Evolutionary conservation across 768 basidiomycete genomes (phyloP).

Genomic region (Amanita phalloides): DNA sequence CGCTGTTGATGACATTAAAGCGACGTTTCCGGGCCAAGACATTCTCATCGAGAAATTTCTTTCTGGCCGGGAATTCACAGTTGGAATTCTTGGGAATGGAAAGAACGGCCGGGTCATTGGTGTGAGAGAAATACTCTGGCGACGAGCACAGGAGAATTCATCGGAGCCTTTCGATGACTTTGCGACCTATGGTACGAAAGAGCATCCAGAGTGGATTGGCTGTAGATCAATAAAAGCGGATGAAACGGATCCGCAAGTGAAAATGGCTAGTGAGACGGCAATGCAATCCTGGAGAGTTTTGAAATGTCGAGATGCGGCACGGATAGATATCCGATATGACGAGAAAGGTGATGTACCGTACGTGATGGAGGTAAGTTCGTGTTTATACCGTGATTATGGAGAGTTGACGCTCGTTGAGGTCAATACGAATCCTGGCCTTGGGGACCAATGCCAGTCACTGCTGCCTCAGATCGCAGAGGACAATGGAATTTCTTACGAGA

Average conservation of each 20-base stretch:
- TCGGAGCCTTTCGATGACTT: neutral
- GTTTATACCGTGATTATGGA: neutral
- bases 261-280: conserved; percentile 10
- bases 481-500: neutral
- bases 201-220: neutral
- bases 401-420: neutral
- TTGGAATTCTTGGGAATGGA: conserved; percentile 15
- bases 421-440: neutral
- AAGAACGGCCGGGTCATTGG: conserved; percentile 11
- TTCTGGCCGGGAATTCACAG: conserved; percentile 15
- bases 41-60: conserved; percentile 16
- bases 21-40: conserved; percentile 13
- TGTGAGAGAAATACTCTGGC: conserved; percentile 1
- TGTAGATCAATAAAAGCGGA: neutral
- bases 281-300: neutral
- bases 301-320: neutral
- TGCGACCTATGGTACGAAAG: neutral
- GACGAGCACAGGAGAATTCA: neutral
- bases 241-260: conserved; percentile 4
- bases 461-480: neutral
- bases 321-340: neutral
- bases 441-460: neutral
- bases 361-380: neutral
- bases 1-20: neutral
- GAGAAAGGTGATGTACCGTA: neutral